Percentiles rank a stretch among this genome's conserved stretches.
Evolutionary conservation across 768 basidiomycete genomes (phyloP).

Genomic region (Xerocomus brunneocitrinus): DNA sequence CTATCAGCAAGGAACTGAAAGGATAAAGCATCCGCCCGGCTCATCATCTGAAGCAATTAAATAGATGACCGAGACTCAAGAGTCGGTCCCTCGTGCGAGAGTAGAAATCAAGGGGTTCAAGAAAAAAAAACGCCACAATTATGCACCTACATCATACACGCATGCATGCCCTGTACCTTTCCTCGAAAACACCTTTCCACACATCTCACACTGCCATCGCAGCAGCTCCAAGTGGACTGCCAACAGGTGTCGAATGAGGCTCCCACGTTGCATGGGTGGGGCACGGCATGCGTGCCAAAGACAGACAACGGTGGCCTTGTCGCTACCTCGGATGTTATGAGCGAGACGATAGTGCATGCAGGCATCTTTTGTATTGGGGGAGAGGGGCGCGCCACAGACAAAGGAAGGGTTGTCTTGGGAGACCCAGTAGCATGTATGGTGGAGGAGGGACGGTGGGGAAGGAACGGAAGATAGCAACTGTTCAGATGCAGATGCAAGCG

Average conservation of each 20-base stretch:
- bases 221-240: constrained; percentile 16
- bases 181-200: constrained; percentile 15
- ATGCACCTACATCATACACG: background rate
- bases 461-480: background rate
- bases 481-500: background rate
- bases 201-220: constrained; percentile 15
- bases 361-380: constrained; percentile 4
- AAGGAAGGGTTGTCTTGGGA: background rate
- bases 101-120: background rate
- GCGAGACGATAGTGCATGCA: constrained; percentile 13
- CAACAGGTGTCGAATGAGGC: constrained; percentile 15
- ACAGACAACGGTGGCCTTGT: constrained; percentile 9
- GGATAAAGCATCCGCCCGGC: background rate
- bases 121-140: background rate
- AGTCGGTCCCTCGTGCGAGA: background rate
- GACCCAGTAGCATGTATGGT: constrained; percentile 14
- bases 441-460: background rate
- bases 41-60: background rate
- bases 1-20: background rate
- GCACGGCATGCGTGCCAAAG: constrained; percentile 12
- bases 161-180: constrained; percentile 15
- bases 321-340: constrained; percentile 18
- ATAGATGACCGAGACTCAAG: background rate
- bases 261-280: constrained; percentile 20
- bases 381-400: constrained; percentile 8